Evolutionary conservation across 768 basidiomycete genomes (phyloP).

Genomic region (Butyriboletus loyo): DNA sequence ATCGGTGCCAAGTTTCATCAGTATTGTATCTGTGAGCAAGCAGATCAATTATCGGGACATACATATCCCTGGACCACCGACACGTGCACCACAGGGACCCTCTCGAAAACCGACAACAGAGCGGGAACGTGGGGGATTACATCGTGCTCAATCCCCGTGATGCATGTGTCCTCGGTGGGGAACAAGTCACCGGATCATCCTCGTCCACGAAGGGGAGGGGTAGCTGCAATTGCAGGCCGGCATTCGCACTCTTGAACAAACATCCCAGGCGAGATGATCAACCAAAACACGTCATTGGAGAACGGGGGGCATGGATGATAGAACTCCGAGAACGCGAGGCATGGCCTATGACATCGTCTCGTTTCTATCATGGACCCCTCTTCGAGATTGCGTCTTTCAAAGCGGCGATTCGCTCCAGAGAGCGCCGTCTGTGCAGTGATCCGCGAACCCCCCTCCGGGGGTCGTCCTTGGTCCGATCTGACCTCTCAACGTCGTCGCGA

Average conservation of each 20-base stretch:
- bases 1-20: not conserved
- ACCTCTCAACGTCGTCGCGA: too few species aligned
- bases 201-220: not conserved
- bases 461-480: not conserved
- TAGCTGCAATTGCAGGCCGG: not conserved
- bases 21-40: not conserved
- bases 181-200: not conserved
- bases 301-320: not conserved
- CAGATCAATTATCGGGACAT: not conserved
- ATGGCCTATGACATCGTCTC: not conserved
- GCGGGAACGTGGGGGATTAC: not conserved
- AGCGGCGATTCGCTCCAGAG: not conserved
- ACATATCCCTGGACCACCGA: not conserved
- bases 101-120: not conserved
- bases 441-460: not conserved
- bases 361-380: not conserved
- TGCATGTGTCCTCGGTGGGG: not conserved
- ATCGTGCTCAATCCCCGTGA: not conserved
- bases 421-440: not conserved
- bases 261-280: not conserved
- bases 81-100: not conserved
- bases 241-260: not conserved
- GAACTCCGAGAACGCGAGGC: slow-evolving; percentile 4
- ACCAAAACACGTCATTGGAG: not conserved
- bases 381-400: not conserved